phyloP scores from a whole-genome alignment of 805 yeast genomes.

The Suhomyces sp. region DNA sequence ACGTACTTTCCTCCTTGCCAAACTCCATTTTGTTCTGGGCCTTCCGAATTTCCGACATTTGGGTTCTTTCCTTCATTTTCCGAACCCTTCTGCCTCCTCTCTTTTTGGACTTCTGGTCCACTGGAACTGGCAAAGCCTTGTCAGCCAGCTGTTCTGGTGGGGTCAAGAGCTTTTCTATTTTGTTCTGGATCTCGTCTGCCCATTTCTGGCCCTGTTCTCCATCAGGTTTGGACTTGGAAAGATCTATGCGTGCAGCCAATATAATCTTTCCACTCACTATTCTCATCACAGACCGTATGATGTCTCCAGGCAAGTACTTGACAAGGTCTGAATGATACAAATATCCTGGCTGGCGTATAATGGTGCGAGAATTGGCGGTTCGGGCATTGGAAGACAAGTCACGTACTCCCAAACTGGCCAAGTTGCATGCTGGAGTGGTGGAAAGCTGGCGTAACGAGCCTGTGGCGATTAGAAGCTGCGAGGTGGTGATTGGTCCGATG shows the following conservation, averaged over 20 bases:
- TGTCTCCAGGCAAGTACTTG: conserved; percentile 54
- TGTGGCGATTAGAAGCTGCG: conserved; percentile 63
- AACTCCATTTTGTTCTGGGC: conserved; percentile 84
- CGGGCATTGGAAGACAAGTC: conserved; percentile 32
- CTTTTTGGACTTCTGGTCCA: conserved; percentile 72
- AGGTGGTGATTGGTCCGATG: conserved; percentile 68
- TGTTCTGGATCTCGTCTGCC: conserved; percentile 55
- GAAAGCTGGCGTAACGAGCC: conserved; percentile 71
- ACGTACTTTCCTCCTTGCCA: conserved; percentile 67
- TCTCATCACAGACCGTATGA: conserved; percentile 68
- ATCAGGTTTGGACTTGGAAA: conserved; percentile 38
- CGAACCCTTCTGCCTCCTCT: conserved; percentile 83
- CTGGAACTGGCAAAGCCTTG: conserved; percentile 70
- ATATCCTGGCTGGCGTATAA: conserved; percentile 65
- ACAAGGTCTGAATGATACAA: conserved; percentile 59
- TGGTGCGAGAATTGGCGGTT: conserved; percentile 22
- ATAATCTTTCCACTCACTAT: conserved; percentile 76
- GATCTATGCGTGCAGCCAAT: conserved; percentile 81
- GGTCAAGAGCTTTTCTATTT: conserved; percentile 66
- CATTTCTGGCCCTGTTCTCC: conserved; percentile 59
- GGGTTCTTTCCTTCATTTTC: conserved; percentile 76
- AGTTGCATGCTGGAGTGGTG: conserved; percentile 75
- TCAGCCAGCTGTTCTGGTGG: conserved; percentile 68
- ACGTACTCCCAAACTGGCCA: conserved; percentile 69
- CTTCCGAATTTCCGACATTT: conserved; percentile 73